phyloP scores from a whole-genome alignment of 805 yeast genomes.

The Schwanniomyces sp. region DNA sequence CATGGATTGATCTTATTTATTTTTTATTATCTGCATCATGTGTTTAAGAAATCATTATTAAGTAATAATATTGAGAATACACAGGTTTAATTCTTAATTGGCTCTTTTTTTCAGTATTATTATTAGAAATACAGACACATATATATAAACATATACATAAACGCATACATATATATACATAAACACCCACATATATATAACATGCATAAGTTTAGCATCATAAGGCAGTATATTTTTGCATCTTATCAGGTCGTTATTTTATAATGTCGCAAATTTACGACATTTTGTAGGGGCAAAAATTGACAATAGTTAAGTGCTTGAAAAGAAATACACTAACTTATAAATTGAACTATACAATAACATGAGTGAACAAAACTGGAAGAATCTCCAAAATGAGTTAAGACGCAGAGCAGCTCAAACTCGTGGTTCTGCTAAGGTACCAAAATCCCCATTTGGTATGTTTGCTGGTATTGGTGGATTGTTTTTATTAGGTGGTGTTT shows the following conservation, averaged over 20 bases:
- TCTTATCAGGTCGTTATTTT: not conserved
- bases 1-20: too few relatives aligned
- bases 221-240: not conserved
- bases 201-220: too few relatives aligned
- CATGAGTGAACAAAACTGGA: constrained; percentile 47
- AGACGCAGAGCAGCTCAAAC: constrained; percentile 38
- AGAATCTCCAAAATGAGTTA: constrained; percentile 39
- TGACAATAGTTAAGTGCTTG: not conserved
- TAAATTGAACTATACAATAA: constrained; percentile 1
- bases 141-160: too few relatives aligned
- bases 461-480: constrained; percentile 45
- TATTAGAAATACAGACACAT: too few relatives aligned
- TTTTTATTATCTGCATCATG: too few relatives aligned
- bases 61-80: too few relatives aligned
- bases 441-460: constrained; percentile 35
- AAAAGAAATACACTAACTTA: not conserved
- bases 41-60: too few relatives aligned
- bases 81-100: too few relatives aligned
- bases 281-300: constrained; percentile 1
- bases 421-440: constrained; percentile 21
- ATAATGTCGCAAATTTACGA: constrained; percentile 2
- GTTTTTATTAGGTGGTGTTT: constrained; percentile 38
- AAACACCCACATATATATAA: too few relatives aligned
- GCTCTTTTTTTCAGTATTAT: too few relatives aligned
- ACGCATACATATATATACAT: too few relatives aligned